A percentile compares a stretch with the other conserved stretches of the same genome.
These are phyloP conservation scores for Fusarium hainanense DNA, from an alignment of 2,329 filamentous ascomycete species.

Conservation along the genomic window DNA sequence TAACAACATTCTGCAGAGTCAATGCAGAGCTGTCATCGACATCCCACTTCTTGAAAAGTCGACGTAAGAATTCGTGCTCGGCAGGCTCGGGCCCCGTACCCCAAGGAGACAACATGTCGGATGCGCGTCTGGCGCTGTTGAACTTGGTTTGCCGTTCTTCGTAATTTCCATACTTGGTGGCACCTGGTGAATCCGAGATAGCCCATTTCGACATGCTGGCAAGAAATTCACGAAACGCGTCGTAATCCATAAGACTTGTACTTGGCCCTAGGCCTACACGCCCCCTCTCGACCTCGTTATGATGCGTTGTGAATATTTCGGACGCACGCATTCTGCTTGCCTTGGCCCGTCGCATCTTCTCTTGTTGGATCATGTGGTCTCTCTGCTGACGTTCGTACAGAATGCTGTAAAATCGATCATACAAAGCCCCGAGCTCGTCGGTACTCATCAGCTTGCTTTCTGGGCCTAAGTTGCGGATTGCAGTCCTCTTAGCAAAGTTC, in stretches of 20 bases:
- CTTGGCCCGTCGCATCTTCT: slow-evolving; percentile 74
- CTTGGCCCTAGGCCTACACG: slow-evolving; percentile 89
- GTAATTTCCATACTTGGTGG: slow-evolving; percentile 56
- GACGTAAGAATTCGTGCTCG: slow-evolving; percentile 92
- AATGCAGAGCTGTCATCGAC: slow-evolving; percentile 79
- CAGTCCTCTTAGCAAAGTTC: slow-evolving; percentile 95
- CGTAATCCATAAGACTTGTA: slow-evolving; percentile 95
- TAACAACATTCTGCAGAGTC: slow-evolving; percentile 91
- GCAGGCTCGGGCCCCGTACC: slow-evolving; percentile 74
- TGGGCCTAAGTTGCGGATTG: slow-evolving; percentile 92
- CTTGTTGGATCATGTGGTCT: slow-evolving; percentile 79
- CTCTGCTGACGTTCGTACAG: slow-evolving; percentile 92
- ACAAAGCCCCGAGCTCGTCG: slow-evolving; percentile 88
- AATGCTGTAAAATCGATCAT: slow-evolving; percentile 93
- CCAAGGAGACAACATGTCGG: slow-evolving; percentile 63
- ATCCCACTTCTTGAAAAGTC: slow-evolving; percentile 91
- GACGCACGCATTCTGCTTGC: slow-evolving; percentile 60
- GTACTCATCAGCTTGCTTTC: slow-evolving; percentile 91
- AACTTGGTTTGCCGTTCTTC: slow-evolving; percentile 70
- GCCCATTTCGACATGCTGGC: slow-evolving; percentile 93
- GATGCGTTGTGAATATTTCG: slow-evolving; percentile 52
- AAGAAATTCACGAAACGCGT: slow-evolving; percentile 93
- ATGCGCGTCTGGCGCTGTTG: slow-evolving; percentile 63
- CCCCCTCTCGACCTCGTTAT: slow-evolving; percentile 78
- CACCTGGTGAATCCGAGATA: slow-evolving; percentile 82